Evolutionary conservation across 208 protist species (phyloP).

Genomic region (Crithidia bombi): DNA sequence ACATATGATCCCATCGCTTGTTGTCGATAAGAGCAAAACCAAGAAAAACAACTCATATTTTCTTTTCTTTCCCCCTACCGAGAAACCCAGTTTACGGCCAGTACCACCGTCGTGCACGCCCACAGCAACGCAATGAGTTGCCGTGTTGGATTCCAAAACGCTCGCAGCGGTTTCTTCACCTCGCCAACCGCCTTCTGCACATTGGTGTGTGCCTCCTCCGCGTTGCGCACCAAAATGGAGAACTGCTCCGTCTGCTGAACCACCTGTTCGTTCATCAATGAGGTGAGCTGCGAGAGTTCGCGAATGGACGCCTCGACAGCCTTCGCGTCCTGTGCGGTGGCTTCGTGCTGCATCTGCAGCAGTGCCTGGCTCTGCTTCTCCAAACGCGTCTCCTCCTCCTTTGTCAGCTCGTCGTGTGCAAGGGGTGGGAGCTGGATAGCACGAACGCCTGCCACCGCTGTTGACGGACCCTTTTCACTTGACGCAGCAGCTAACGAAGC

Average conservation of each 20-base stretch:
- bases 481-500: not conserved
- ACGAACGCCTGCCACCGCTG: not conserved
- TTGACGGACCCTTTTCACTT: too few species aligned
- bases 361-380: slow-evolving; percentile 51
- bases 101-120: slow-evolving; percentile 57
- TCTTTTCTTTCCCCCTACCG: too few species aligned
- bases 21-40: too few species aligned
- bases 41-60: slow-evolving; percentile 7
- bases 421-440: not conserved
- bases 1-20: too few species aligned
- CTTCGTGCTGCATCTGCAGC: slow-evolving; percentile 54
- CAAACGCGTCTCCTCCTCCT: slow-evolving; percentile 53
- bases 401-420: slow-evolving; percentile 28
- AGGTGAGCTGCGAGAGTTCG: slow-evolving; percentile 88
- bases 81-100: slow-evolving; percentile 59
- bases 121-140: slow-evolving; percentile 83
- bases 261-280: slow-evolving; percentile 83
- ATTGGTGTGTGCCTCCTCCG: slow-evolving; percentile 57
- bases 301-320: slow-evolving; percentile 73
- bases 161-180: slow-evolving; percentile 50
- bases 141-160: slow-evolving; percentile 78
- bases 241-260: slow-evolving; percentile 88
- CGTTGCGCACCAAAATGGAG: slow-evolving; percentile 75
- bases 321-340: slow-evolving; percentile 69
- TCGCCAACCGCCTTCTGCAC: slow-evolving; percentile 70